phyloP scores from a whole-genome alignment of 164 flowering plant genomes.

The Vitis rotundifolia region DNA sequence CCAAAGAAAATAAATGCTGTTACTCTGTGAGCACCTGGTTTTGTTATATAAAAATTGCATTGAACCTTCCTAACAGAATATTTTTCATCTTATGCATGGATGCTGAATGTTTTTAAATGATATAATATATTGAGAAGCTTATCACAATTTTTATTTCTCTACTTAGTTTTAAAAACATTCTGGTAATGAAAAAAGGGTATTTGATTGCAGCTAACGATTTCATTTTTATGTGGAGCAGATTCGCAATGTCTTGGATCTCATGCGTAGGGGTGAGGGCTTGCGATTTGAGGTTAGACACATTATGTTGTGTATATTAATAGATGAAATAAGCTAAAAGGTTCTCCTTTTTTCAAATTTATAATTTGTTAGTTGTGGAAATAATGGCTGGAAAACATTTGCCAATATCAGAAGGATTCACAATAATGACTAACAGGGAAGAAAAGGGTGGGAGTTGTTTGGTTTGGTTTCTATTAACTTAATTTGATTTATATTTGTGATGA shows the following conservation, averaged over 20 bases:
- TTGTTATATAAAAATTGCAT: background rate
- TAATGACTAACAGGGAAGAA: too few species aligned
- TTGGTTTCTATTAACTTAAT: too few species aligned
- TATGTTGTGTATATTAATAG: background rate
- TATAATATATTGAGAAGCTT: background rate
- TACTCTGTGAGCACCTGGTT: background rate
- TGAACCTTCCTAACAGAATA: background rate
- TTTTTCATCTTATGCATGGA: background rate
- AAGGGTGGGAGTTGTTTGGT: too few species aligned
- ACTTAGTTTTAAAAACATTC: background rate
- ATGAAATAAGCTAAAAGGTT: background rate
- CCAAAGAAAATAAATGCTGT: background rate
- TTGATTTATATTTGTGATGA: too few species aligned
- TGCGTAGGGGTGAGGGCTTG: conserved; percentile 78
- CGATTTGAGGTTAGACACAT: conserved; percentile 71
- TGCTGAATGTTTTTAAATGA: background rate
- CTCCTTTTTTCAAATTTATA: background rate
- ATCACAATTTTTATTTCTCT: background rate
- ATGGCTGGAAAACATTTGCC: background rate
- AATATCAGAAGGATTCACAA: background rate
- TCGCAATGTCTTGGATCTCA: conserved; percentile 75
- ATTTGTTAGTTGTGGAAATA: background rate
- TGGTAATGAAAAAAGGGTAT: background rate
- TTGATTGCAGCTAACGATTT: background rate
- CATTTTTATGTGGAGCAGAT: conserved; percentile 45